phyloP scores from a whole-genome alignment of 164 flowering plant genomes.

The Buxus sempervirens region DNA sequence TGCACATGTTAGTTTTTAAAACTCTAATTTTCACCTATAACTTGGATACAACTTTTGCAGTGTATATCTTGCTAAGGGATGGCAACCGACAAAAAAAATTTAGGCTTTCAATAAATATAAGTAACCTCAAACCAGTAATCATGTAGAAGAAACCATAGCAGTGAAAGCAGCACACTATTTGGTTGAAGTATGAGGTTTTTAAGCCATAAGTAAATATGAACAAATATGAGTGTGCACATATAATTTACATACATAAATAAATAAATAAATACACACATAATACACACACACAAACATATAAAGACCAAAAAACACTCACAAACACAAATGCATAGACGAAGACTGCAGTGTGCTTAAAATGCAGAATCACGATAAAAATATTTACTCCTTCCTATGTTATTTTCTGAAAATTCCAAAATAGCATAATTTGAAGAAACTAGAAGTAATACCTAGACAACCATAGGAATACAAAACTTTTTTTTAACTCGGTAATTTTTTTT shows the following conservation, averaged over 20 bases:
- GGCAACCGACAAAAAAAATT: neutral
- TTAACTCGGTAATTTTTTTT: too few relatives aligned
- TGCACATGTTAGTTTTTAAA: neutral
- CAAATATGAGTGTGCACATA: too few relatives aligned
- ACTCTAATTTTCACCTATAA: neutral
- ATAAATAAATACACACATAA: too few relatives aligned
- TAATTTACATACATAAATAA: too few relatives aligned
- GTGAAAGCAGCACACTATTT: neutral
- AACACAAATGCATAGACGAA: too few relatives aligned
- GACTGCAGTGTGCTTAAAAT: too few relatives aligned
- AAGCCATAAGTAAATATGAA: neutral
- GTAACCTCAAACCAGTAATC: too few relatives aligned
- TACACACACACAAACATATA: too few relatives aligned
- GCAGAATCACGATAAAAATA: too few relatives aligned
- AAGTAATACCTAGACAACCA: neutral
- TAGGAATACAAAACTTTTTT: too few relatives aligned
- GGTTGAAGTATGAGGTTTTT: neutral
- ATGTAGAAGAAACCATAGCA: neutral
- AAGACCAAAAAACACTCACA: too few relatives aligned
- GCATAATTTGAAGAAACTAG: neutral
- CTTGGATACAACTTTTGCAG: neutral
- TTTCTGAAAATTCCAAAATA: neutral
- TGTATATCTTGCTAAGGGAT: neutral
- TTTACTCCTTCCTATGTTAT: neutral
- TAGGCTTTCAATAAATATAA: too few relatives aligned